These are phyloP conservation scores for Monilinia laxa DNA, from an alignment of 2,329 filamentous ascomycete genomes.

Conservation along the genomic window DNA sequence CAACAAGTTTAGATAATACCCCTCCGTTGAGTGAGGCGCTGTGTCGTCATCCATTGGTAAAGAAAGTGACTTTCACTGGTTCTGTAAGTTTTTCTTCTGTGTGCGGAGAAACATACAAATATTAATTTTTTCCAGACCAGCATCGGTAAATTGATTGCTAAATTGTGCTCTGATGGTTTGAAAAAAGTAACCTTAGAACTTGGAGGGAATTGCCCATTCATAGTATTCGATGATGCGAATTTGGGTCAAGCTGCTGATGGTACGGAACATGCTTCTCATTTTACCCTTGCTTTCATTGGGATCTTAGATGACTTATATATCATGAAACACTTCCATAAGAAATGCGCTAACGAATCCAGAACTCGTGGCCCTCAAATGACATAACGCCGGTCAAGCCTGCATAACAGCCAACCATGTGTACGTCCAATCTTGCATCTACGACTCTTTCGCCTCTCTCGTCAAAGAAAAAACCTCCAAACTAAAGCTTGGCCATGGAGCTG, in stretches of 20 bases:
- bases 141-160: slow-evolving; percentile 61
- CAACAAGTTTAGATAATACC: slow-evolving; percentile 56
- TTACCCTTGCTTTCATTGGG: background rate
- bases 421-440: slow-evolving; percentile 62
- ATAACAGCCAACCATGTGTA: slow-evolving; percentile 66
- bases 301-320: background rate
- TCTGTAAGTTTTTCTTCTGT: slow-evolving; percentile 37
- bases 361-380: slow-evolving; percentile 52
- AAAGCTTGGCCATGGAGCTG: slow-evolving; percentile 60
- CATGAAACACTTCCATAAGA: background rate
- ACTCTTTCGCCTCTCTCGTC: slow-evolving; percentile 57
- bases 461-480: slow-evolving; percentile 53
- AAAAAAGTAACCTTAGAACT: slow-evolving; percentile 66
- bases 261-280: slow-evolving; percentile 31
- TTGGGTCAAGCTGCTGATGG: slow-evolving; percentile 55
- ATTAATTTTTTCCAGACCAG: slow-evolving; percentile 44
- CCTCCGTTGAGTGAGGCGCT: slow-evolving; percentile 53
- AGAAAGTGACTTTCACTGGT: slow-evolving; percentile 63
- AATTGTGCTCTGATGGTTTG: slow-evolving; percentile 57
- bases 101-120: slow-evolving; percentile 4
- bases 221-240: slow-evolving; percentile 64
- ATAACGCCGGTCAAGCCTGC: slow-evolving; percentile 64
- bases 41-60: slow-evolving; percentile 57
- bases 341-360: slow-evolving; percentile 26
- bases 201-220: slow-evolving; percentile 63